A percentile compares a stretch with the other conserved stretches of the same genome.
These are phyloP conservation scores for Hyparrhenia diplandra DNA, from an alignment of 176 grass and related monocot species.

Conservation along the genomic window DNA sequence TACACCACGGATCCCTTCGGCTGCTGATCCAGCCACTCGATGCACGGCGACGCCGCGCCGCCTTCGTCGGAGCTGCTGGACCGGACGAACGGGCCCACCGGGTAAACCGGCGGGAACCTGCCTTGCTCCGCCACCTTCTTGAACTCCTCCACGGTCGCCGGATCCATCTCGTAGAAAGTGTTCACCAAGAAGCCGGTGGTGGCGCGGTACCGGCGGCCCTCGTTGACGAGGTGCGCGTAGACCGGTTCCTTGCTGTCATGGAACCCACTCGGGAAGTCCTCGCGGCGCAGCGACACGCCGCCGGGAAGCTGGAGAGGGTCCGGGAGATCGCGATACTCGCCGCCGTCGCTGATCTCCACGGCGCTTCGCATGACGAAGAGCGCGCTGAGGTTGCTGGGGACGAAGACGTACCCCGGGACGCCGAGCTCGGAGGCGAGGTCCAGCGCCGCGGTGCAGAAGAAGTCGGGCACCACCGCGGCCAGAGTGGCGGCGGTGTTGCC, in stretches of 20 bases:
- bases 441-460: constrained; percentile 26
- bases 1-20: constrained; percentile 49
- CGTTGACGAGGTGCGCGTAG: neutral
- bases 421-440: constrained; percentile 40
- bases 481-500: too few species aligned
- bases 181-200: constrained; percentile 36
- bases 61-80: neutral
- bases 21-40: constrained; percentile 66
- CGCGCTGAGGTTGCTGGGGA: neutral
- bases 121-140: constrained; percentile 11
- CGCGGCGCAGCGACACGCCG: constrained; percentile 2
- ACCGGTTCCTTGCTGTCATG: neutral
- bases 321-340: constrained; percentile 27
- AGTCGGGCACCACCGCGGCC: constrained; percentile 40
- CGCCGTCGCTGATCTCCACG: constrained; percentile 20
- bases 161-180: constrained; percentile 38
- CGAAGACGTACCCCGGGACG: constrained; percentile 47
- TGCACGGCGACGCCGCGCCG: constrained; percentile 4
- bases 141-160: neutral
- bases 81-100: constrained; percentile 45
- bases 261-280: neutral
- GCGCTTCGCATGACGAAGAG: constrained; percentile 25
- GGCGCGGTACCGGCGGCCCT: constrained; percentile 6
- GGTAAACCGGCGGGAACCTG: constrained; percentile 33
- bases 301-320: constrained; percentile 40